phyloP scores from a whole-genome alignment of 2,329 filamentous ascomycete species.

The Ascochyta lentis region DNA sequence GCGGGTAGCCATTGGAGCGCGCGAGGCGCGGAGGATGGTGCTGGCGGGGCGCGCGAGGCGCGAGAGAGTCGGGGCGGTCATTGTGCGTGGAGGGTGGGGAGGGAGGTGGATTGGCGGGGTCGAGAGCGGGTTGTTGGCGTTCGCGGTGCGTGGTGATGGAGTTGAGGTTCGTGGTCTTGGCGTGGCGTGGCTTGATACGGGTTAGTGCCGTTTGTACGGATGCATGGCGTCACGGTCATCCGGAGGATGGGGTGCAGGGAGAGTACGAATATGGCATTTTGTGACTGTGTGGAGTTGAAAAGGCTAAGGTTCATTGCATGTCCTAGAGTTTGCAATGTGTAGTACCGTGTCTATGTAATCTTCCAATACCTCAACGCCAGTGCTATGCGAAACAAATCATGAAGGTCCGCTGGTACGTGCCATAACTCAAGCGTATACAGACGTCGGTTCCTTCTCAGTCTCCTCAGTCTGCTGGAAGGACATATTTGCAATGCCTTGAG shows the following conservation, averaged over 20 bases:
- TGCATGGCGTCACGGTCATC: conserved; percentile 16
- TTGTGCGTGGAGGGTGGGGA: conserved; percentile 18
- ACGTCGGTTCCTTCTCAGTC: conserved; percentile 27
- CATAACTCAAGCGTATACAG: conserved; percentile 22
- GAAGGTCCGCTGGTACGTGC: not conserved
- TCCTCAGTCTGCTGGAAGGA: conserved; percentile 28
- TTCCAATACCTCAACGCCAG: conserved; percentile 19
- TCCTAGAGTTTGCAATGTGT: not conserved
- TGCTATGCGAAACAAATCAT: conserved; percentile 25
- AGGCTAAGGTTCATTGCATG: too few relatives aligned
- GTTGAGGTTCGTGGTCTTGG: conserved; percentile 18
- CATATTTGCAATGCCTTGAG: conserved; percentile 24
- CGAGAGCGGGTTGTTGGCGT: conserved; percentile 7
- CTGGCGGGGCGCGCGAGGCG: not conserved
- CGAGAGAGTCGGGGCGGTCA: conserved; percentile 38
- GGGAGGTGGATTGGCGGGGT: conserved; percentile 4
- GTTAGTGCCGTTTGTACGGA: conserved; percentile 13
- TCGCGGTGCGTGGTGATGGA: conserved; percentile 9
- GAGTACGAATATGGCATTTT: too few relatives aligned
- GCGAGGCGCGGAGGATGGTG: conserved; percentile 12
- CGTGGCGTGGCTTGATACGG: conserved; percentile 18
- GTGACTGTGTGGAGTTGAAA: too few relatives aligned
- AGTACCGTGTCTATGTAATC: not conserved
- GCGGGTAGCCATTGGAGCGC: conserved; percentile 22
- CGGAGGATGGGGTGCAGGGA: too few relatives aligned